Percentiles rank a stretch among this genome's conserved stretches.
Evolutionary conservation across 169 alveolate genomes (phyloP).

Genomic region (Plasmodium relictum): DNA sequence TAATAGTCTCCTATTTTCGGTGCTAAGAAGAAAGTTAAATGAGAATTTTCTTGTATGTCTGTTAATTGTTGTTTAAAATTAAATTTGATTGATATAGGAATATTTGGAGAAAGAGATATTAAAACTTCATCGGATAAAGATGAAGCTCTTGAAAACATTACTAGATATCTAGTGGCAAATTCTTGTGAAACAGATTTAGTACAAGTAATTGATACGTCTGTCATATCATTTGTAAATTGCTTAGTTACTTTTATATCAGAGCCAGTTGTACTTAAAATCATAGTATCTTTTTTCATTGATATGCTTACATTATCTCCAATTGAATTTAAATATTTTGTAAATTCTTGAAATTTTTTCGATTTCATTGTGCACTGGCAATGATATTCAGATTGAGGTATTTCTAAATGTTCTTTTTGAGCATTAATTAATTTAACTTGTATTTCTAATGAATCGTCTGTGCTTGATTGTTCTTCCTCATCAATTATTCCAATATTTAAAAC

Average conservation of each 20-base stretch:
- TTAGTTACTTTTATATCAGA: conserved; percentile 88
- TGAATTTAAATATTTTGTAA: conserved; percentile 88
- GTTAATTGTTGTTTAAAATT: conserved; percentile 75
- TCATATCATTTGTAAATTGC: conserved; percentile 86
- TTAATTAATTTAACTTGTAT: conserved; percentile 88
- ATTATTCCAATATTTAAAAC: conserved; percentile 70
- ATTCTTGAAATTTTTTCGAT: conserved; percentile 87
- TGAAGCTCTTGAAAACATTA: conserved; percentile 88
- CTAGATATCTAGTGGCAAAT: conserved; percentile 89
- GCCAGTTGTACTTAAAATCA: conserved; percentile 88
- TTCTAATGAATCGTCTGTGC: conserved; percentile 84
- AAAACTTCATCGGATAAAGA: conserved; percentile 89
- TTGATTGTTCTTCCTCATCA: conserved; percentile 76
- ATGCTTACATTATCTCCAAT: conserved; percentile 90
- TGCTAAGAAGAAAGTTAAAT: conserved; percentile 84
- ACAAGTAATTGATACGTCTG: conserved; percentile 84
- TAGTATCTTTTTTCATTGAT: conserved; percentile 87
- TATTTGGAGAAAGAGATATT: conserved; percentile 89
- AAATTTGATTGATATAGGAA: conserved; percentile 86
- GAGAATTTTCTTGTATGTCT: conserved; percentile 48
- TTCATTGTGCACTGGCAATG: conserved; percentile 89
- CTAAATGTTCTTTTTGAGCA: conserved; percentile 88
- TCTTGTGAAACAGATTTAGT: conserved; percentile 88
- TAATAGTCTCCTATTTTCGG: conserved; percentile 86
- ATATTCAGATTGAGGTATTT: conserved; percentile 89